Evolutionary conservation across 768 basidiomycete genomes (phyloP).

Genomic region (Porpolomopsis calyptriformis): DNA sequence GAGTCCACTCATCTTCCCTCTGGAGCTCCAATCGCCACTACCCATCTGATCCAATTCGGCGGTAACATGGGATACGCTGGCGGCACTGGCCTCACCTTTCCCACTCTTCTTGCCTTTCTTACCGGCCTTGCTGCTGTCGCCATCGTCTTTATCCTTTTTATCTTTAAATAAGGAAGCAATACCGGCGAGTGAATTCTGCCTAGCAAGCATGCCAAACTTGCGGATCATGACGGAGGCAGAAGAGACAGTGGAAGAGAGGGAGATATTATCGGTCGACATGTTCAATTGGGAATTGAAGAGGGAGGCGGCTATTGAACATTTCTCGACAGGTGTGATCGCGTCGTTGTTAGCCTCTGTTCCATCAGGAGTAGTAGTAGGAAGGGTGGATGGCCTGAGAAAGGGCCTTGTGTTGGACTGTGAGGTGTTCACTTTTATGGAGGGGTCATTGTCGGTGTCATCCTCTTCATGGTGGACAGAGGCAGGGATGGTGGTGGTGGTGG

Average conservation of each 20-base stretch:
- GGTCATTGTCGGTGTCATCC: constrained; percentile 31
- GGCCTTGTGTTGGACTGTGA: constrained; percentile 6
- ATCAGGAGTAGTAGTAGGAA: background rate
- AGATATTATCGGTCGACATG: constrained; percentile 89
- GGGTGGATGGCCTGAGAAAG: constrained; percentile 1
- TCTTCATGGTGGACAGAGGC: no score
- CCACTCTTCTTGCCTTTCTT: no score
- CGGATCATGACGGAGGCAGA: constrained; percentile 89
- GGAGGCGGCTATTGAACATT: constrained; percentile 58
- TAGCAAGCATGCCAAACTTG: no score
- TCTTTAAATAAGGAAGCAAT: no score
- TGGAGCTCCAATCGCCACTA: constrained; percentile 50
- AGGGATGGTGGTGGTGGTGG: constrained; percentile 49
- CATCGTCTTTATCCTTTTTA: no score
- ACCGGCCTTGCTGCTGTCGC: no score
- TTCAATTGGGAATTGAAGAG: constrained; percentile 86
- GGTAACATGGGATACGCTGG: no score
- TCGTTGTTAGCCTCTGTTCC: constrained; percentile 32
- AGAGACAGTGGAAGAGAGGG: constrained; percentile 89
- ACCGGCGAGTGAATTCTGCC: no score
- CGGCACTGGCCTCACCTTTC: no score
- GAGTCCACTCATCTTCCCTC: constrained; percentile 54
- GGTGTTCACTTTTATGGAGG: constrained; percentile 26
- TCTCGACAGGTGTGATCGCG: constrained; percentile 48
- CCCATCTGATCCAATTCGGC: constrained; percentile 68